Evolutionary conservation across 371 early-diverging fungal genomes (phyloP).

Genomic region (Mucor circinelloides): DNA sequence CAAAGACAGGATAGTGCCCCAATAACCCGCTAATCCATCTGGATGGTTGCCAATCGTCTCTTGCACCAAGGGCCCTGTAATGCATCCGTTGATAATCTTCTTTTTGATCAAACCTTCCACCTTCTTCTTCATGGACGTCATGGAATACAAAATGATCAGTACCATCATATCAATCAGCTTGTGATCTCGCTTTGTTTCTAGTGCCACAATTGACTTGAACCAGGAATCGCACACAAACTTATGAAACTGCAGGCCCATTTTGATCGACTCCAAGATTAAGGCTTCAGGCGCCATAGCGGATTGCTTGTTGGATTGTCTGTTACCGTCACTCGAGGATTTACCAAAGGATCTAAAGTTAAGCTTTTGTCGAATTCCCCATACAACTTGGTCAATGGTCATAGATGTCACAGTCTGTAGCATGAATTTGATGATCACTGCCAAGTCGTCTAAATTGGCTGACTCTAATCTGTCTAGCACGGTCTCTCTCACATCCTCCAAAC

Average conservation of each 20-base stretch:
- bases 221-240: slow-evolving; percentile 75
- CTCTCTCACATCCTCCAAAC: slow-evolving; percentile 59
- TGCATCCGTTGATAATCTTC: slow-evolving; percentile 57
- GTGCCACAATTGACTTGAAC: slow-evolving; percentile 62
- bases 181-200: slow-evolving; percentile 43
- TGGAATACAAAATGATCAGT: slow-evolving; percentile 66
- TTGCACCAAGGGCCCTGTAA: slow-evolving; percentile 52
- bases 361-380: slow-evolving; percentile 55
- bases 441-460: slow-evolving; percentile 70
- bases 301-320: slow-evolving; percentile 1
- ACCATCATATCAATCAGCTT: slow-evolving; percentile 70
- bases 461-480: slow-evolving; percentile 64
- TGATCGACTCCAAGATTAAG: slow-evolving; percentile 70
- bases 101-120: slow-evolving; percentile 60
- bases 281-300: slow-evolving; percentile 54
- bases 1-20: slow-evolving; percentile 62
- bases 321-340: slow-evolving; percentile 13
- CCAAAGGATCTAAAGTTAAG: slow-evolving; percentile 60
- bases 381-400: slow-evolving; percentile 43
- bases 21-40: slow-evolving; percentile 58
- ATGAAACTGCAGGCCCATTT: slow-evolving; percentile 67
- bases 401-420: slow-evolving; percentile 67
- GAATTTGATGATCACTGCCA: slow-evolving; percentile 75
- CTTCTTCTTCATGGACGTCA: slow-evolving; percentile 67
- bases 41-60: slow-evolving; percentile 58